Base-by-base conservation (phyloP, 2,329 filamentous ascomycete genomes). In the Chrysoporthe austroafricana region DNA sequence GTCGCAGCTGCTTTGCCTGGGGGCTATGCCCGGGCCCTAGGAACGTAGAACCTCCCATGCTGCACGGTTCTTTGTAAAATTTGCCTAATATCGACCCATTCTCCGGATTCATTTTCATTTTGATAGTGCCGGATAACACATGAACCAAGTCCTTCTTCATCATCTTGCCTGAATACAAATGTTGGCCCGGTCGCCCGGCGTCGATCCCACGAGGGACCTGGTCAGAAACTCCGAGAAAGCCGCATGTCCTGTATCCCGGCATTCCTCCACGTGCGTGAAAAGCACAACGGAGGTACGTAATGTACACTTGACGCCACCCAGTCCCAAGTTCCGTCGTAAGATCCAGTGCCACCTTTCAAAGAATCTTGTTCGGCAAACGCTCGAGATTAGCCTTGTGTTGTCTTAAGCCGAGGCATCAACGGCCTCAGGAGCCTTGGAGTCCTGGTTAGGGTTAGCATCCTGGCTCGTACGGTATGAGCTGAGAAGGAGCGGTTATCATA, bases 391-490 rank as follows among this genome's bases (percentile, higher is more conserved):
- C 26, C 43, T 39, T 52, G 7, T 8, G 46, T 18, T 18, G 44
- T 58, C 69, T 72, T 74, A 82, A 65, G 79, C 77, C 34, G 76
- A 71, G n/a, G 79, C 74, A 66, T 81, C 79, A 54, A 79, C 76
- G 34, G 77, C 73, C 72, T 78, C 78, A 32, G 76, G 66, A 46
- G 76, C 71, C 69, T 75, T 76, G 61, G 70, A 64, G 70, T 73
- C 70, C 74, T 77, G 63, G 61, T 34, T 11, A 34, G 18, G 14
- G 56, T 70, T 54, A 70, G 59, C 26, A 18, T 26, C 14, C 11
- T 36, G 34, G 36, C 32, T 4, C 11, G 39, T 34, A 26, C 21
- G 36, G 14, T n/a, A 36, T 14, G 13, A n/a, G 46, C 9, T 43
- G 36, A 43, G 56, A 16, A 32, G 18, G 58, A 59, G 8, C 44